A percentile compares a stretch with the other conserved stretches of the same genome.
Evolutionary conservation across 1,284 basidiomycete genomes (phyloP).

Genomic region (Veloporphyrellus conicus): DNA sequence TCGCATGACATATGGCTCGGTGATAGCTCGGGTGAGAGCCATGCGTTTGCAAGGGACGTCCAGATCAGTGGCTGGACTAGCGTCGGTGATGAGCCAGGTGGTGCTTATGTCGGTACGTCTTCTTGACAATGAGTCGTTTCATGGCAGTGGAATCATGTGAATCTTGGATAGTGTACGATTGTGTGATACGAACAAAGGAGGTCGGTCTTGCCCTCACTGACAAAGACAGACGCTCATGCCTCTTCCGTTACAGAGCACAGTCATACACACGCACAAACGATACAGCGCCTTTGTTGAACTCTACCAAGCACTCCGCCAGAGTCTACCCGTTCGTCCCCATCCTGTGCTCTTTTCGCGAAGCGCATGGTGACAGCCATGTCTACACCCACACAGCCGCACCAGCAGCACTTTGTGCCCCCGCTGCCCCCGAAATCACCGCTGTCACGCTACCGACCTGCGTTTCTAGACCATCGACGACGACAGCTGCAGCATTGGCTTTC

Average conservation of each 20-base stretch:
- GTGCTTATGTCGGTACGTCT: slow-evolving; percentile 58
- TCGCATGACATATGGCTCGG: slow-evolving; percentile 60
- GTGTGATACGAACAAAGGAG: slow-evolving; percentile 60
- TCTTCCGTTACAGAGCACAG: slow-evolving; percentile 43
- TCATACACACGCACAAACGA: slow-evolving; percentile 64
- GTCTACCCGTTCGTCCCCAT: slow-evolving; percentile 51
- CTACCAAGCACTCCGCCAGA: slow-evolving; percentile 44
- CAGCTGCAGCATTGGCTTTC: slow-evolving; percentile 67
- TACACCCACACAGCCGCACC: slow-evolving; percentile 36
- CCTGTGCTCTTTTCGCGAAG: too few relatives aligned
- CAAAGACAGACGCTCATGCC: neutral
- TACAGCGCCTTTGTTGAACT: slow-evolving; percentile 68
- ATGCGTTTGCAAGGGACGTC: slow-evolving; percentile 57
- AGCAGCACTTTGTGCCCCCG: slow-evolving; percentile 50
- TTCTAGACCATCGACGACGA: slow-evolving; percentile 65
- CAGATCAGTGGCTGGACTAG: slow-evolving; percentile 64
- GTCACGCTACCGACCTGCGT: slow-evolving; percentile 62
- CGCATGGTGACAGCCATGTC: too few relatives aligned
- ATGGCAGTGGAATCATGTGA: too few relatives aligned
- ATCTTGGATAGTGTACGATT: slow-evolving; percentile 59
- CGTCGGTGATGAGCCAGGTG: slow-evolving; percentile 58
- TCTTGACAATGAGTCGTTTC: too few relatives aligned
- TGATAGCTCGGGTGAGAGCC: slow-evolving; percentile 51
- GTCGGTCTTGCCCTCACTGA: slow-evolving; percentile 21
- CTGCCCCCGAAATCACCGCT: slow-evolving; percentile 70